Base-by-base conservation (phyloP, 768 basidiomycete genomes). In the Asterophora parasitica region DNA sequence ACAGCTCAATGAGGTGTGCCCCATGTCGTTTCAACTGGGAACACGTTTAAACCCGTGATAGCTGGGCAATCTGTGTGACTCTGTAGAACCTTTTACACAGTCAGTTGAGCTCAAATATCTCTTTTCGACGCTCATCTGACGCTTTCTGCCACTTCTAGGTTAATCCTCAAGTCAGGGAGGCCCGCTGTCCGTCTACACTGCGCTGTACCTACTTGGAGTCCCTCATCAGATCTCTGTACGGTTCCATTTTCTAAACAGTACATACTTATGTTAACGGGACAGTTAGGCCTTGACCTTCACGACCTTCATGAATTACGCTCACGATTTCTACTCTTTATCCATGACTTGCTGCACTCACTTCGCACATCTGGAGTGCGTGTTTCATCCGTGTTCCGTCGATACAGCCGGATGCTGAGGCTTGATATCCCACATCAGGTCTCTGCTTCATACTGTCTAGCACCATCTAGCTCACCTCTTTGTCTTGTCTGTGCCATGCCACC, bases 261-360 rank as follows among this genome's bases (percentile, higher is more conserved):
- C 31, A 10, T 40, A 17, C 40, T 48, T 23, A 26, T 3, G 30
- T 27, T 27, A 34, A 48, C 40, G 28, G 41, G 42, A 39, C n/a
- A 13, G 17, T 26, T 27, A 85, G 84, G 73, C 58, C 62, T 77
- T 52, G 83, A 86, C 62, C 71, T 87, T 27, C 77, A 85, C 58
- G 85, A 88, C 65, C 70, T 87, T 49, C 70, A 86, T 45, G 78
- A 83, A 56, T 62, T 85, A 33, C 78, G 80, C 38, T 74, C 82
- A 39, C 76, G 80, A 37, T 77, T 78, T 34, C 69, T 88, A 11
- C 53, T 76, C 20, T 82, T 85, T 62, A 73, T 87, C 34, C 85
- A 87, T 58, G 73, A 79, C 52, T 68, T 85, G 26, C 58, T 84
- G 35, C 75, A 79, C 53, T 73, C 76, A 3, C 73, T 88, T 35